These are phyloP conservation scores for Triticum urartu DNA, from an alignment of 176 grass and related monocot species.

Conservation along the genomic window DNA sequence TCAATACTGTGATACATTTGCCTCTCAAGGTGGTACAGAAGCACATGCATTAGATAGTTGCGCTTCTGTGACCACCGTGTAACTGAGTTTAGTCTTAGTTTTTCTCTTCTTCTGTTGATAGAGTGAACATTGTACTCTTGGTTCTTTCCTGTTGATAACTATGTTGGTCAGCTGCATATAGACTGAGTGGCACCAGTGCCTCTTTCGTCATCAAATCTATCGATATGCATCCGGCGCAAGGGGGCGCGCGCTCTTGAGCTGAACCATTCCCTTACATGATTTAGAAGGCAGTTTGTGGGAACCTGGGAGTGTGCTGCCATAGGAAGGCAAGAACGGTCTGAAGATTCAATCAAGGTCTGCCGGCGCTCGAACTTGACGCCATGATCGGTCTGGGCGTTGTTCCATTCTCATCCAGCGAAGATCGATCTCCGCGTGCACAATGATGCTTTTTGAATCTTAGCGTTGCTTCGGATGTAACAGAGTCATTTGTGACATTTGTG, in stretches of 20 bases:
- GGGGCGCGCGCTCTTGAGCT: neutral
- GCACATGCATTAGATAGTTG: neutral
- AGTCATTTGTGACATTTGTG: neutral
- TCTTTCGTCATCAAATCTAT: neutral
- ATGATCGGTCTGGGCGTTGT: too few species aligned
- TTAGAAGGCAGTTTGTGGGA: neutral
- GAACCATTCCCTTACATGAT: neutral
- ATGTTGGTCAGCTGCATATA: neutral
- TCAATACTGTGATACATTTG: neutral
- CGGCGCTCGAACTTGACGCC: neutral
- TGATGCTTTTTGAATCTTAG: too few species aligned
- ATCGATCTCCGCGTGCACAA: too few species aligned
- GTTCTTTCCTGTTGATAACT: neutral
- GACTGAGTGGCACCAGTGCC: too few species aligned
- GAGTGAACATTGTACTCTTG: conserved; percentile 8
- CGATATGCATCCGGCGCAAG: neutral
- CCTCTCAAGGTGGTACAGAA: neutral
- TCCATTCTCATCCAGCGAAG: too few species aligned
- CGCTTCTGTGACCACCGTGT: neutral
- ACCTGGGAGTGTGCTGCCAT: neutral
- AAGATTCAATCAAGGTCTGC: neutral
- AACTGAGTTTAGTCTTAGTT: conserved; percentile 27
- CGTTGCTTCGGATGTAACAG: too few species aligned
- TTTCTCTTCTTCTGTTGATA: neutral
- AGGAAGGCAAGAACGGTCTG: neutral